Percentiles rank a stretch among this genome's conserved stretches.
phyloP scores from a whole-genome alignment of 2,329 filamentous ascomycete genomes.

The Capronia americana region DNA sequence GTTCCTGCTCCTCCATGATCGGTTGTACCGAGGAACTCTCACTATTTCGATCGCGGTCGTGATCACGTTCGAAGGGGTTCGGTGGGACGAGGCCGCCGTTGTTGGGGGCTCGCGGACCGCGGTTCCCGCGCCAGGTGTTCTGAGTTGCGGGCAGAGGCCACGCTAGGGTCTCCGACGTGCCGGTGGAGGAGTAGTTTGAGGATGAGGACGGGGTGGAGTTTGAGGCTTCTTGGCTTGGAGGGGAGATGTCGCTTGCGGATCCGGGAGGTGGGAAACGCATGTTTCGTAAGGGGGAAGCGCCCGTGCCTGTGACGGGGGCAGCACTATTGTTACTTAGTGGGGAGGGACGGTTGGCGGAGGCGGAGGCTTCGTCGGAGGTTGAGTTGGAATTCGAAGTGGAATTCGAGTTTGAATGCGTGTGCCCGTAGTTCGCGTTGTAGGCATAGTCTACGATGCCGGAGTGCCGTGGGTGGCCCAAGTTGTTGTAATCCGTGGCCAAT shows the following conservation, averaged over 20 bases:
- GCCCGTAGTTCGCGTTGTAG: conserved; percentile 32
- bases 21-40: conserved; percentile 30
- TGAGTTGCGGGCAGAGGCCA: conserved; percentile 30
- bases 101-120: background rate
- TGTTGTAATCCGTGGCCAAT: conserved; percentile 36
- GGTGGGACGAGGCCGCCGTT: background rate
- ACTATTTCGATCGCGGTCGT: conserved; percentile 16
- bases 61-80: conserved; percentile 1
- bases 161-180: conserved; percentile 26
- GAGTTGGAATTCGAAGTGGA: conserved; percentile 27
- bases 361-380: conserved; percentile 4
- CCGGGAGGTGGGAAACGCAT: conserved; percentile 18
- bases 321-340: conserved; percentile 13
- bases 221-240: conserved; percentile 23
- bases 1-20: conserved; percentile 27
- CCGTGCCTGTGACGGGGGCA: background rate
- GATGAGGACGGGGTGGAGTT: conserved; percentile 6
- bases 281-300: conserved; percentile 15
- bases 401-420: conserved; percentile 30
- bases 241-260: conserved; percentile 9
- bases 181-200: conserved; percentile 21
- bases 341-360: conserved; percentile 5
- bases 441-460: conserved; percentile 33
- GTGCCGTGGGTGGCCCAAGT: conserved; percentile 29
- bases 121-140: conserved; percentile 26